A percentile compares a stretch with the other conserved stretches of the same genome.
These are phyloP conservation scores for Dryadomyces sulphureus DNA, from an alignment of 2,329 filamentous ascomycete species.

Conservation along the genomic window DNA sequence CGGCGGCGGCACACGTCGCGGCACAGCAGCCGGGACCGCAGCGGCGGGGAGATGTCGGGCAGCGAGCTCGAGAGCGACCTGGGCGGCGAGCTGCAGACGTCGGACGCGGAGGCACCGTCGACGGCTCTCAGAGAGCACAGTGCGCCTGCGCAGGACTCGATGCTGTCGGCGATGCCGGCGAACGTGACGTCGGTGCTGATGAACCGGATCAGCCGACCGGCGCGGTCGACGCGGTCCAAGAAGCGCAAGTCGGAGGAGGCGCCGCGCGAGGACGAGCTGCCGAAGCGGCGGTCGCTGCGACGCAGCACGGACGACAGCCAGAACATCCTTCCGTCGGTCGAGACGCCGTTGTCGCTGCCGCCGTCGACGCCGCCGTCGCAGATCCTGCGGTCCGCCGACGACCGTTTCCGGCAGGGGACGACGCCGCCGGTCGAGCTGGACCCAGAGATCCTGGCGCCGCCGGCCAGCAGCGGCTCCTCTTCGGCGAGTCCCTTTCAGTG, in stretches of 20 bases:
- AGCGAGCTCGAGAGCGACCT: slow-evolving; percentile 1
- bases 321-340: slow-evolving; percentile 14
- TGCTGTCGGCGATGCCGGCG: slow-evolving; percentile 1
- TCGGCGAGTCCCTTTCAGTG: slow-evolving; percentile 27
- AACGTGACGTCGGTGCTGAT: slow-evolving; percentile 8
- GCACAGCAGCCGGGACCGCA: background rate
- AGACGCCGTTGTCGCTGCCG: slow-evolving; percentile 21
- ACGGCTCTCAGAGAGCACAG: no score
- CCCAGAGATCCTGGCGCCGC: slow-evolving; percentile 38
- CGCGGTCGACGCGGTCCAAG: background rate
- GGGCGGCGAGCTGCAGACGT: background rate
- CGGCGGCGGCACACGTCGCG: slow-evolving; percentile 29
- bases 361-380: slow-evolving; percentile 11
- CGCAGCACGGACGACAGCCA: background rate
- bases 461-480: slow-evolving; percentile 35
- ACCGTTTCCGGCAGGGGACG: slow-evolving; percentile 17
- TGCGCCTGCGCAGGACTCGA: no score
- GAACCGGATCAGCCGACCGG: slow-evolving; percentile 1
- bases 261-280: slow-evolving; percentile 4
- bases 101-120: slow-evolving; percentile 5
- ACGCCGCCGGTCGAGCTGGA: slow-evolving; percentile 27
- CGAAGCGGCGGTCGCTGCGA: slow-evolving; percentile 5
- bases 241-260: slow-evolving; percentile 12
- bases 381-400: slow-evolving; percentile 4
- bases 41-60: background rate